These are phyloP conservation scores for Coemansia sp. DNA, from an alignment of 192 early-diverging fungal genomes.

Conservation along the genomic window DNA sequence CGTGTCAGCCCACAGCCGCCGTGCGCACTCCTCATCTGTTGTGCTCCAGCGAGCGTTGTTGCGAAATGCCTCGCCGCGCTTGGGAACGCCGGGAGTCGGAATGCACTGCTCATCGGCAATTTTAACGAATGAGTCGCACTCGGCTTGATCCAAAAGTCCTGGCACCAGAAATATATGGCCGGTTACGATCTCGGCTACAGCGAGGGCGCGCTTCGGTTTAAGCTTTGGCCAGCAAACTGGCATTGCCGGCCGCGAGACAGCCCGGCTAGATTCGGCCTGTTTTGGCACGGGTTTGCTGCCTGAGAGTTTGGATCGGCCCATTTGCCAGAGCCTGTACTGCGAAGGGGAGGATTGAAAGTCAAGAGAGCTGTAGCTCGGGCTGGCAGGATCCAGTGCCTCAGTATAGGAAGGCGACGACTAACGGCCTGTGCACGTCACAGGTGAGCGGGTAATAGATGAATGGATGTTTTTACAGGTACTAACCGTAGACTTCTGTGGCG, in stretches of 20 bases:
- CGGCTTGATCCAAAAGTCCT: conserved; percentile 21
- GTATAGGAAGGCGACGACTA: too few relatives aligned
- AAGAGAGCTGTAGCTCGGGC: neutral
- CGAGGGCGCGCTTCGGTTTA: conserved; percentile 28
- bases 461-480: neutral
- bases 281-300: neutral
- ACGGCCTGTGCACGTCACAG: too few relatives aligned
- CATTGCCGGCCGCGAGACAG: neutral
- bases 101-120: conserved; percentile 39
- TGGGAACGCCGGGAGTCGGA: conserved; percentile 45
- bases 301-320: conserved; percentile 29
- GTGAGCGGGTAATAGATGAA: neutral
- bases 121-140: conserved; percentile 47
- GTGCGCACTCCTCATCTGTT: conserved; percentile 50
- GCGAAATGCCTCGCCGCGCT: conserved; percentile 62
- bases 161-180: conserved; percentile 42
- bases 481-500: neutral
- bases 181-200: conserved; percentile 34
- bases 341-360: neutral
- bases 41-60: conserved; percentile 63
- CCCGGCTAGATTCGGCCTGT: neutral
- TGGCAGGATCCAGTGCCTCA: neutral
- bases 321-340: neutral
- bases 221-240: conserved; percentile 37
- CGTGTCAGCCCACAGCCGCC: conserved; percentile 54